Conservation (phyloP, 2,329 filamentous ascomycete species). For the Calonectria hongkongensis region DNA sequence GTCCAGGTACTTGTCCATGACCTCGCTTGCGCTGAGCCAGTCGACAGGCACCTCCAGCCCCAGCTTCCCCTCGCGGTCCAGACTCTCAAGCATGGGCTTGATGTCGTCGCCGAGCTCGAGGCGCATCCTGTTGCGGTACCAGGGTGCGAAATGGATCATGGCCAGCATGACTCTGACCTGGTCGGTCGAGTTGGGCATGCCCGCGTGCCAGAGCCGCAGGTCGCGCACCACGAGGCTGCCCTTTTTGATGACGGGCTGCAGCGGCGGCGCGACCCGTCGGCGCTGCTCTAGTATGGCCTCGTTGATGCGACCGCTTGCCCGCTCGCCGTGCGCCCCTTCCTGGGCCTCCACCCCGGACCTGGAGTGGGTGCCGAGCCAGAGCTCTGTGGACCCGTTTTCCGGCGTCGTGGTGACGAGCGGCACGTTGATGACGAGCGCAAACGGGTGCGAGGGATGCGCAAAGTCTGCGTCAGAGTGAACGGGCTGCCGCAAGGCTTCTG, state of each 20-base stretch:
- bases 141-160: constrained; percentile 75
- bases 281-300: constrained; percentile 63
- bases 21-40: constrained; percentile 66
- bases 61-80: constrained; percentile 61
- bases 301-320: constrained; percentile 71
- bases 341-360: constrained; percentile 61
- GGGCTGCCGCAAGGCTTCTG: constrained; percentile 68
- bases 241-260: constrained; percentile 71
- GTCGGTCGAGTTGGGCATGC: constrained; percentile 74
- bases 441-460: constrained; percentile 71
- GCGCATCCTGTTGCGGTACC: constrained; percentile 75
- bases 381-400: constrained; percentile 73
- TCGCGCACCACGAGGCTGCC: constrained; percentile 76
- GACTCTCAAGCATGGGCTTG: constrained; percentile 64
- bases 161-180: constrained; percentile 75
- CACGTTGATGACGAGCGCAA: constrained; percentile 73
- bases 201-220: constrained; percentile 78
- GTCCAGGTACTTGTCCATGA: constrained; percentile 69
- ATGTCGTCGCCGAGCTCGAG: constrained; percentile 72
- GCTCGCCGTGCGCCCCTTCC: constrained; percentile 70
- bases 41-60: constrained; percentile 70
- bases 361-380: constrained; percentile 76
- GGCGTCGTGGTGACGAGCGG: constrained; percentile 70
- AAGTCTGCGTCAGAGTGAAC: constrained; percentile 78
- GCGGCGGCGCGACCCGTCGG: constrained; percentile 62